phyloP scores from a whole-genome alignment of 495 filamentous ascomycete species.

The Melanomma pulvis-pyrius region DNA sequence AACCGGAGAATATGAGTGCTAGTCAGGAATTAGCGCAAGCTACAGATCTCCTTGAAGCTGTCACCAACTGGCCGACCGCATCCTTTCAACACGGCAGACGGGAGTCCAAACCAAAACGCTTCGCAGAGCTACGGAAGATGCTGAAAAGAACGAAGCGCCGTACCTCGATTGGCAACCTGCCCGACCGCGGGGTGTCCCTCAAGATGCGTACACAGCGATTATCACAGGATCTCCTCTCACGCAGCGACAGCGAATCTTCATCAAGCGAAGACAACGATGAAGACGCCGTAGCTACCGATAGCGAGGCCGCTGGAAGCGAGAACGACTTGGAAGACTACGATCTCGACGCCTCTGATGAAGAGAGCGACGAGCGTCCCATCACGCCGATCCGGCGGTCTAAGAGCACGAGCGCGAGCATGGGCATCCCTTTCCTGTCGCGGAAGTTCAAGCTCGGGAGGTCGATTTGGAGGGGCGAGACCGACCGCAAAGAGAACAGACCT shows the following conservation, averaged over 20 bases:
- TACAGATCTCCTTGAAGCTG: slow-evolving; percentile 38
- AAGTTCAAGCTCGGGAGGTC: slow-evolving; percentile 23
- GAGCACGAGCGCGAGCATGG: slow-evolving; percentile 25
- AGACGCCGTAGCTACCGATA: slow-evolving; percentile 33
- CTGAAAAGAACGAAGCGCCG: slow-evolving; percentile 56
- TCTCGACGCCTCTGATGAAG: slow-evolving; percentile 28
- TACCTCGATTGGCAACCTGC: slow-evolving; percentile 67
- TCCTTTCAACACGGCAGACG: slow-evolving; percentile 58
- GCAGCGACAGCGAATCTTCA: slow-evolving; percentile 51
- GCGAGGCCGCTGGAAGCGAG: slow-evolving; percentile 46
- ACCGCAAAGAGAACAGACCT: neutral
- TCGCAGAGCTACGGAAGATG: slow-evolving; percentile 55
- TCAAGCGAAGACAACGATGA: slow-evolving; percentile 51
- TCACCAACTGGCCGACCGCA: slow-evolving; percentile 57
- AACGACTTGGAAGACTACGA: slow-evolving; percentile 53
- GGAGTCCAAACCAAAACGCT: slow-evolving; percentile 47
- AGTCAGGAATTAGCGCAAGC: slow-evolving; percentile 39
- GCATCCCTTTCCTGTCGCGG: slow-evolving; percentile 21
- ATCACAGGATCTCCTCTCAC: slow-evolving; percentile 62
- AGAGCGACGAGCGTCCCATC: slow-evolving; percentile 28
- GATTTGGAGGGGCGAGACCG: slow-evolving; percentile 10
- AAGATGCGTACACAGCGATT: slow-evolving; percentile 79
- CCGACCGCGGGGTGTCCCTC: slow-evolving; percentile 65
- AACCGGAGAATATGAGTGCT: slow-evolving; percentile 42
- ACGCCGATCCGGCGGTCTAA: slow-evolving; percentile 26